These are phyloP conservation scores for Triticum turgidum DNA, from an alignment of 176 grass and related monocot species.

Conservation along the genomic window DNA sequence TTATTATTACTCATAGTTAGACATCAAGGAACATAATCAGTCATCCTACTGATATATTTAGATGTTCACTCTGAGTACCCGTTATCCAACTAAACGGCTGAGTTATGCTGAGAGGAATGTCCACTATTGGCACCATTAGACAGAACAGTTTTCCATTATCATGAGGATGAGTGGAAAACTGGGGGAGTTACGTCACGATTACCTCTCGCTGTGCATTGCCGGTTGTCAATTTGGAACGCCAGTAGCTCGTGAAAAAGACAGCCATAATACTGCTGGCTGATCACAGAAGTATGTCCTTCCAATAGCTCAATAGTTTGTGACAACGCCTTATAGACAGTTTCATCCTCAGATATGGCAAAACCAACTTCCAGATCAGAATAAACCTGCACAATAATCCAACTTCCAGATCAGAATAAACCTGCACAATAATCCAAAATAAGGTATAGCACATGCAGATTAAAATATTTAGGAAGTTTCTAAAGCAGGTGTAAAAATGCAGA, in stretches of 20 bases:
- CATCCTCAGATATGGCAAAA: constrained; percentile 84
- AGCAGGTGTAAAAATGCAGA: background rate
- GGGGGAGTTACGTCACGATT: constrained; percentile 6
- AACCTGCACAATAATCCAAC: constrained; percentile 41
- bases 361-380: no score
- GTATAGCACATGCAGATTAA: constrained; percentile 3
- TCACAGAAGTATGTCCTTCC: no score
- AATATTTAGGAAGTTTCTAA: constrained; percentile 9
- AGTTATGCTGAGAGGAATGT: background rate
- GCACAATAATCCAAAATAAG: background rate
- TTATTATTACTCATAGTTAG: no score
- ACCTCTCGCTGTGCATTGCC: constrained; percentile 54
- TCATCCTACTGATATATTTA: no score
- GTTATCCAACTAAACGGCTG: constrained; percentile 6
- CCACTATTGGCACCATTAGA: background rate
- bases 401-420: no score
- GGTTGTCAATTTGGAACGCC: background rate
- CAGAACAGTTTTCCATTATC: background rate
- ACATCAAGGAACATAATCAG: no score
- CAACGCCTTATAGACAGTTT: constrained; percentile 41
- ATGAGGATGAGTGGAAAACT: background rate
- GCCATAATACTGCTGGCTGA: no score
- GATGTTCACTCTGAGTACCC: background rate
- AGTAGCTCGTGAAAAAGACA: no score
- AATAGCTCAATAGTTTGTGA: no score